phyloP scores from a whole-genome alignment of 2,329 filamentous ascomycete genomes.

The Colletotrichum lindemuthianum region DNA sequence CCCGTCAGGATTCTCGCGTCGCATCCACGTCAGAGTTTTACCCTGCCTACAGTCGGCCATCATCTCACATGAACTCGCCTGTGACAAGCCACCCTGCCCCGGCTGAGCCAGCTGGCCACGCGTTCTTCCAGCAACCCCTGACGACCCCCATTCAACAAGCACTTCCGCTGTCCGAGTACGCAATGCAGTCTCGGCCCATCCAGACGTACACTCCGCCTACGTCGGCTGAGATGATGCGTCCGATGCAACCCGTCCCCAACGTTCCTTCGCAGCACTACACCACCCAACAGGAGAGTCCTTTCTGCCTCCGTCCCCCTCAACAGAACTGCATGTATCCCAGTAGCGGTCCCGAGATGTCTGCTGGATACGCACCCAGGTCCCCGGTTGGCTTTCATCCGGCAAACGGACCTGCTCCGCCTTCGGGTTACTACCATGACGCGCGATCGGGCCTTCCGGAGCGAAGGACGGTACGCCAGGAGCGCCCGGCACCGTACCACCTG shows the following conservation, averaged over 20 bases:
- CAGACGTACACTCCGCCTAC: conserved; percentile 25
- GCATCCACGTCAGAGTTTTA: conserved; percentile 21
- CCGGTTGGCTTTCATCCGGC: conserved; percentile 19
- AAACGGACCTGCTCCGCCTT: neutral
- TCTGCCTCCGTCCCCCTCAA: conserved; percentile 24
- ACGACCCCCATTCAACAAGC: conserved; percentile 17
- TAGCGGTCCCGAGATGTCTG: conserved; percentile 19
- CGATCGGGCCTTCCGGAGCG: conserved; percentile 30
- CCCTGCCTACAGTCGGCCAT: conserved; percentile 27
- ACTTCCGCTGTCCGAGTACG: conserved; percentile 24
- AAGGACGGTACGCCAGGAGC: conserved; percentile 27
- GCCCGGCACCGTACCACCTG: conserved; percentile 26
- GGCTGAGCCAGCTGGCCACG: conserved; percentile 15
- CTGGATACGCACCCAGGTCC: conserved; percentile 26
- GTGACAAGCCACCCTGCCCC: conserved; percentile 22
- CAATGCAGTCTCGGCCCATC: conserved; percentile 26
- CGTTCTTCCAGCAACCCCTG: conserved; percentile 27
- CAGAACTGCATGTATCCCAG: conserved; percentile 22
- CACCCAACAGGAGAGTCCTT: conserved; percentile 25
- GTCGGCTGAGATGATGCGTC: conserved; percentile 31
- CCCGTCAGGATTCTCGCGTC: conserved; percentile 20
- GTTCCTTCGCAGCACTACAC: conserved; percentile 30
- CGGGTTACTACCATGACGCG: conserved; percentile 26
- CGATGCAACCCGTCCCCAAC: conserved; percentile 24
- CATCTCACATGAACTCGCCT: conserved; percentile 27